A percentile compares a stretch with the other conserved stretches of the same genome.
phyloP scores from a whole-genome alignment of 2,329 filamentous ascomycete genomes.

The Zarea fungicola region DNA sequence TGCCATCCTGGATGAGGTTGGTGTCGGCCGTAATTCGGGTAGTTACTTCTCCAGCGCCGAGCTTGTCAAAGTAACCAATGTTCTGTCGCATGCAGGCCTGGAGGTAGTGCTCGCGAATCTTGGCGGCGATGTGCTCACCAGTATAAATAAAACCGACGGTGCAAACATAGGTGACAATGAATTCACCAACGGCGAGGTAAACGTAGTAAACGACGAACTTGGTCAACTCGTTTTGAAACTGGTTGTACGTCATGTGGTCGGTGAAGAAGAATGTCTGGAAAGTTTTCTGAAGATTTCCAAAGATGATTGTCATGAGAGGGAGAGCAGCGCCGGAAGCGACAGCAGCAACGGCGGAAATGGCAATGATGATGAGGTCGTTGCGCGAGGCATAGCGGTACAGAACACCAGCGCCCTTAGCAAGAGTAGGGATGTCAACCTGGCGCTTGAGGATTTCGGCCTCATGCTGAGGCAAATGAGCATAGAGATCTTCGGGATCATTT shows the following conservation, averaged over 20 bases:
- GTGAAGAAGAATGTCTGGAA: slow-evolving; percentile 60
- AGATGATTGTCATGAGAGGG: slow-evolving; percentile 76
- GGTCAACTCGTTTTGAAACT: slow-evolving; percentile 56
- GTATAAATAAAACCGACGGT: slow-evolving; percentile 89
- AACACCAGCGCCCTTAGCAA: slow-evolving; percentile 58
- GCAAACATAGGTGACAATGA: slow-evolving; percentile 68
- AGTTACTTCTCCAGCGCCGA: slow-evolving; percentile 88
- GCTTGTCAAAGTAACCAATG: slow-evolving; percentile 88
- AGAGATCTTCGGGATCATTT: slow-evolving; percentile 46
- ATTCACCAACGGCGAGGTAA: slow-evolving; percentile 78
- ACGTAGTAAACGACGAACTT: slow-evolving; percentile 75
- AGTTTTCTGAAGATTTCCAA: slow-evolving; percentile 67
- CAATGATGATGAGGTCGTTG: slow-evolving; percentile 59
- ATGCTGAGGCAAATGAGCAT: slow-evolving; percentile 56
- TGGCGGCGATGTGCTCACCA: slow-evolving; percentile 71
- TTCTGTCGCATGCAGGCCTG: slow-evolving; percentile 81
- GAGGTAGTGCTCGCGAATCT: slow-evolving; percentile 79
- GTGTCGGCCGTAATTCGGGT: slow-evolving; percentile 93
- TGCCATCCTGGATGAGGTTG: slow-evolving; percentile 87
- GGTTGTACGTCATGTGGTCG: slow-evolving; percentile 38
- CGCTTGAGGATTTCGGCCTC: slow-evolving; percentile 63
- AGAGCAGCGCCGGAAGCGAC: slow-evolving; percentile 70
- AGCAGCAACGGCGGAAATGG: slow-evolving; percentile 55
- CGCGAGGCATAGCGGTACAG: slow-evolving; percentile 67
- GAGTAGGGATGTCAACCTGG: slow-evolving; percentile 61